phyloP scores from a whole-genome alignment of 495 filamentous ascomycete species.

The Penicillium silybi region DNA sequence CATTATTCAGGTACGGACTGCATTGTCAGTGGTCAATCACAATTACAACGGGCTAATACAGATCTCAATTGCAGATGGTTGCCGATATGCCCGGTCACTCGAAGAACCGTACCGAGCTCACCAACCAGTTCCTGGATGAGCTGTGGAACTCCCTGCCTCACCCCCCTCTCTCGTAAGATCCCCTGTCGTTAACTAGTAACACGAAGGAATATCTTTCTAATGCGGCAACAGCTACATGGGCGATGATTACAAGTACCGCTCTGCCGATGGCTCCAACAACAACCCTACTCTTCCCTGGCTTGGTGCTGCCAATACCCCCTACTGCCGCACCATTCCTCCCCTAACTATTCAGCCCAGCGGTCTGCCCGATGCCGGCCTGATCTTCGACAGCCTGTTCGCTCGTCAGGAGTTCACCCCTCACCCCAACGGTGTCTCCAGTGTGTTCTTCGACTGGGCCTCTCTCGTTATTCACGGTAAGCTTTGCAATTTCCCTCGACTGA shows the following conservation, averaged over 20 bases:
- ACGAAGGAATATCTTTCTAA: slow-evolving; percentile 6
- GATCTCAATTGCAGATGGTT: slow-evolving; percentile 47
- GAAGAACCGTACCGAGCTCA: slow-evolving; percentile 59
- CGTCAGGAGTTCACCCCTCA: slow-evolving; percentile 51
- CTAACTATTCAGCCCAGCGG: slow-evolving; percentile 49
- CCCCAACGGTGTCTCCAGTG: slow-evolving; percentile 55
- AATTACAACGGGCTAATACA: not conserved
- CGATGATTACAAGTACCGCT: slow-evolving; percentile 62
- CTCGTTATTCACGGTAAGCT: slow-evolving; percentile 50
- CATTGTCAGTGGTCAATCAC: not conserved
- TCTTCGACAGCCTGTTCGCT: slow-evolving; percentile 53
- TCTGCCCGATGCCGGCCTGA: slow-evolving; percentile 48
- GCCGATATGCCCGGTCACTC: slow-evolving; percentile 59
- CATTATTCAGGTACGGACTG: slow-evolving; percentile 55
- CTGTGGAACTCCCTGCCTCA: slow-evolving; percentile 61
- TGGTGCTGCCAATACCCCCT: slow-evolving; percentile 53
- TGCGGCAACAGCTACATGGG: slow-evolving; percentile 51
- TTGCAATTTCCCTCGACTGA: too few species aligned
- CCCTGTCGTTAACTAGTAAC: not conserved
- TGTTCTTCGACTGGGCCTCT: slow-evolving; percentile 58
- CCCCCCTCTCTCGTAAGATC: slow-evolving; percentile 47
- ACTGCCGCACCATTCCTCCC: slow-evolving; percentile 51
- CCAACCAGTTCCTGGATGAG: slow-evolving; percentile 64
- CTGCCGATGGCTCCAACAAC: slow-evolving; percentile 69
- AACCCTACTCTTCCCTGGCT: slow-evolving; percentile 54